These are phyloP conservation scores for Lathyrus aphaca DNA, from an alignment of 306 rosid species.

Conservation along the genomic window DNA sequence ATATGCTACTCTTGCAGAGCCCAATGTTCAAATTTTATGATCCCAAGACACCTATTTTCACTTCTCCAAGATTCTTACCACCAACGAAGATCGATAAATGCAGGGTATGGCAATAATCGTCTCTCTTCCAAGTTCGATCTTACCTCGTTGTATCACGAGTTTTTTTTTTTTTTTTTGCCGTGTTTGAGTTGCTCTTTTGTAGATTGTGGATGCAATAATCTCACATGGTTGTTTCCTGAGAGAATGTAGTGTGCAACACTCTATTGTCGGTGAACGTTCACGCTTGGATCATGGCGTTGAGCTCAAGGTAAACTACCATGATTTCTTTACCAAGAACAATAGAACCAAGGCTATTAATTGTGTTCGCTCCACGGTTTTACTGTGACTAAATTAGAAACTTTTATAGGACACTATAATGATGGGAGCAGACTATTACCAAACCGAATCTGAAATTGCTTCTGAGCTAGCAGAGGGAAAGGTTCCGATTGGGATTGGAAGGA, in stretches of 20 bases:
- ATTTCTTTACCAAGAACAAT: constrained; percentile 8
- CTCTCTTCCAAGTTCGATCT: not conserved
- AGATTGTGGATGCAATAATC: constrained; percentile 85
- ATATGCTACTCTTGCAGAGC: constrained; percentile 49
- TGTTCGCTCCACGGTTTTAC: too few relatives aligned
- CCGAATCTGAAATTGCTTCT: constrained; percentile 87
- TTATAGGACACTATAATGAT: constrained; percentile 83
- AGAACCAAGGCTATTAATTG: not conserved
- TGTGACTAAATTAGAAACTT: not conserved
- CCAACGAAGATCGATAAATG: constrained; percentile 91
- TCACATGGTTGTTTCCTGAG: constrained; percentile 92
- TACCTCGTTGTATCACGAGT: constrained; percentile 15
- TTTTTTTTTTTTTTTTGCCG: constrained; percentile 30
- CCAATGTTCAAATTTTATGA: constrained; percentile 83
- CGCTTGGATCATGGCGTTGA: constrained; percentile 80
- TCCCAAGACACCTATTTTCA: constrained; percentile 82
- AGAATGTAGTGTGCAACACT: constrained; percentile 66
- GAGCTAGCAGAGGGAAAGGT: constrained; percentile 76
- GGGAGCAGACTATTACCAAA: constrained; percentile 96
- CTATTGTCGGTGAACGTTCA: constrained; percentile 89
- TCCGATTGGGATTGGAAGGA: constrained; percentile 83
- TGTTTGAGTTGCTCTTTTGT: constrained; percentile 39
- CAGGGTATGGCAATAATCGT: constrained; percentile 54
- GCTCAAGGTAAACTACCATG: constrained; percentile 60
- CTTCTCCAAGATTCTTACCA: constrained; percentile 92